A percentile compares a stretch with the other conserved stretches of the same genome.
Conservation (phyloP, 441 rosid species). For the Gossypium gossypioides region DNA sequence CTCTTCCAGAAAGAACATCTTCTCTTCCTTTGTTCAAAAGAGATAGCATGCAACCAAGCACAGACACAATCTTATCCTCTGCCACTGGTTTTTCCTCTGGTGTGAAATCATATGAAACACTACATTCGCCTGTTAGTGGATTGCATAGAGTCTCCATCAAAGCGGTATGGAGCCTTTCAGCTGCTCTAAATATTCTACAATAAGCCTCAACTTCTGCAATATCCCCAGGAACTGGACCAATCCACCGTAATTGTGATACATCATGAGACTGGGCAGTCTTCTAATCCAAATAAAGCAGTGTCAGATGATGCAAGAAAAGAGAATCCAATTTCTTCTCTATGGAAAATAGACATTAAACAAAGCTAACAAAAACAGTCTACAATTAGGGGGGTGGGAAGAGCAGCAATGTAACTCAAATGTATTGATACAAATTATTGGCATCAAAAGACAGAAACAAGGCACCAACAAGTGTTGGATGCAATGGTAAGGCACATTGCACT, state of each 20-base stretch:
- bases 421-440: no score
- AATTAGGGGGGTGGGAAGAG: no score
- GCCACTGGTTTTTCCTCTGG: slow-evolving; percentile 70
- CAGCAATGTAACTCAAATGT: no score
- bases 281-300: slow-evolving; percentile 23
- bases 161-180: slow-evolving; percentile 72
- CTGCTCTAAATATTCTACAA: slow-evolving; percentile 85
- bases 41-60: slow-evolving; percentile 85
- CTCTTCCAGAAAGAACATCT: slow-evolving; percentile 86
- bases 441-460: no score
- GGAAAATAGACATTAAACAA: background rate
- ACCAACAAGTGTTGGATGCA: no score
- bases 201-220: slow-evolving; percentile 95
- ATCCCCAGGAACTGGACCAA: slow-evolving; percentile 96
- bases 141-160: slow-evolving; percentile 88
- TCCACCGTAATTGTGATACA: slow-evolving; percentile 59
- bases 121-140: slow-evolving; percentile 90
- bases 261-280: slow-evolving; percentile 48
- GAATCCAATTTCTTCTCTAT: background rate
- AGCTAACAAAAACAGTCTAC: background rate
- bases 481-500: no score
- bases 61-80: slow-evolving; percentile 88
- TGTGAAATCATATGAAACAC: slow-evolving; percentile 58
- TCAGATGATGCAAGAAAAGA: slow-evolving; percentile 18
- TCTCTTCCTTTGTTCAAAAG: slow-evolving; percentile 80